A percentile compares a stretch with the other conserved stretches of the same genome.
These are phyloP conservation scores for Basipetospora chlamydospora DNA, from an alignment of 2,329 filamentous ascomycete genomes.

Conservation along the genomic window DNA sequence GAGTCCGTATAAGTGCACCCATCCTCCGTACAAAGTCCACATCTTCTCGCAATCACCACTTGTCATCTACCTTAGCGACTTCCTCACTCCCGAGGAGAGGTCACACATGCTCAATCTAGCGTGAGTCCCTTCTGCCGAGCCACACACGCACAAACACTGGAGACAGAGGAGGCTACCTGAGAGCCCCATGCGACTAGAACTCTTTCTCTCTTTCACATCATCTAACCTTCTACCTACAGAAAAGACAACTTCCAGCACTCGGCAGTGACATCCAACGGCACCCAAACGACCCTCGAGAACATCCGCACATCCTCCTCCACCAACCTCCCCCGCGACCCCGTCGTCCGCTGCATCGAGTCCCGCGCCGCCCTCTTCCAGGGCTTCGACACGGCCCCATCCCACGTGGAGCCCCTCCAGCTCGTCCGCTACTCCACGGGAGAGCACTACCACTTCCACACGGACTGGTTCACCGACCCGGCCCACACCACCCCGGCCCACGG, in stretches of 20 bases:
- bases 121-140: conserved; percentile 13
- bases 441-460: conserved; percentile 34
- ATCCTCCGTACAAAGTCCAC: conserved; percentile 24
- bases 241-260: conserved; percentile 29
- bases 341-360: conserved; percentile 31
- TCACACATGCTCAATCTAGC: conserved; percentile 26
- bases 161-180: too few species aligned
- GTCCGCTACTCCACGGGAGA: conserved; percentile 29
- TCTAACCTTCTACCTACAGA: conserved; percentile 14
- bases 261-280: conserved; percentile 21
- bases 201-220: background rate
- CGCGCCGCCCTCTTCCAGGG: conserved; percentile 32
- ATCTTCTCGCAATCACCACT: conserved; percentile 32
- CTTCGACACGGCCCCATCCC: conserved; percentile 18
- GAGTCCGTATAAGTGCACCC: conserved; percentile 11
- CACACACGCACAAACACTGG: background rate
- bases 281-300: conserved; percentile 18
- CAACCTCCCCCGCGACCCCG: conserved; percentile 22
- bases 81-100: conserved; percentile 26
- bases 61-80: conserved; percentile 33
- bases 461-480: conserved; percentile 30
- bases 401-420: conserved; percentile 32
- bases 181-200: too few species aligned
- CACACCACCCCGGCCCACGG: conserved; percentile 23
- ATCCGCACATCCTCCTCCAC: conserved; percentile 31